These are phyloP conservation scores for Suillus ampliporus DNA, from an alignment of 768 basidiomycete species.

Conservation along the genomic window DNA sequence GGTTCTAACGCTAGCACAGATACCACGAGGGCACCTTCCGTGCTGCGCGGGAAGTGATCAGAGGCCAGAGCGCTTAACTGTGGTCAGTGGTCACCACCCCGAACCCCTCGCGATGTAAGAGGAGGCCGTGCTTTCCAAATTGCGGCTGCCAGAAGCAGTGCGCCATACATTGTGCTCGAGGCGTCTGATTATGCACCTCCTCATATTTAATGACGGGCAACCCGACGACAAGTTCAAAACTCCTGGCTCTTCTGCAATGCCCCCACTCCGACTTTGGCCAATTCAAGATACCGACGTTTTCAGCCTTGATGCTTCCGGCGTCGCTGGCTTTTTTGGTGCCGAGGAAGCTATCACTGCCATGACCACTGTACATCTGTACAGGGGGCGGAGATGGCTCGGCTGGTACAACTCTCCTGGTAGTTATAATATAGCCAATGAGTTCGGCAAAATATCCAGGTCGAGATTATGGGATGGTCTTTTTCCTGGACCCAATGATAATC, in stretches of 20 bases:
- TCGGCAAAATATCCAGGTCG: conserved; percentile 32
- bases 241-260: conserved; percentile 13
- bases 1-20: background rate
- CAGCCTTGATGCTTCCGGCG: conserved; percentile 32
- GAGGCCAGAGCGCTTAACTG: background rate
- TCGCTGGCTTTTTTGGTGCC: conserved; percentile 42
- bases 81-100: background rate
- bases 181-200: background rate
- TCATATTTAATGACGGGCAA: background rate
- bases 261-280: conserved; percentile 22
- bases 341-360: conserved; percentile 39
- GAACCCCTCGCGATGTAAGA: background rate
- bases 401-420: conserved; percentile 44
- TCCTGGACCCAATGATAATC: conserved; percentile 27
- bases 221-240: background rate
- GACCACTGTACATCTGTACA: conserved; percentile 32
- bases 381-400: conserved; percentile 38
- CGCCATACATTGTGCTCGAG: too few species aligned
- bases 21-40: background rate
- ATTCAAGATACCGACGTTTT: too few species aligned
- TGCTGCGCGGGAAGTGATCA: background rate
- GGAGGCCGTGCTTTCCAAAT: too few species aligned
- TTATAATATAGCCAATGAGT: conserved; percentile 33
- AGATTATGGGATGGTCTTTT: conserved; percentile 32
- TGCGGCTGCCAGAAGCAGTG: too few species aligned